phyloP scores from a whole-genome alignment of 83 land plant genomes.

The Larix sibirica region DNA sequence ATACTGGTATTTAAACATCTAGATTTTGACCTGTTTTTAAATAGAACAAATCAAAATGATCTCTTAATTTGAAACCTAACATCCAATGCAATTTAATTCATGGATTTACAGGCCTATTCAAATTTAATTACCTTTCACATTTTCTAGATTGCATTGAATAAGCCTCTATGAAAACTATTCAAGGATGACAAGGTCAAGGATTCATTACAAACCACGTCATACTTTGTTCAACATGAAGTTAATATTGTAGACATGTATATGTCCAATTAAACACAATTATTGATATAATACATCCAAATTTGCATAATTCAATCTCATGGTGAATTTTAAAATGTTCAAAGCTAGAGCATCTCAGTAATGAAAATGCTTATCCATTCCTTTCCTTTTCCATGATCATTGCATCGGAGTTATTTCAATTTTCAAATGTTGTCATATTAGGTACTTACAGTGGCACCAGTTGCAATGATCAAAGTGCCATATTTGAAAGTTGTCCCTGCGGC shows the following conservation, averaged over 20 bases:
- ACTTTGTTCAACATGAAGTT: neutral
- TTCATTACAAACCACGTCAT: neutral
- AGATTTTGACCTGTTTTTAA: no score
- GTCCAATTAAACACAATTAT: neutral
- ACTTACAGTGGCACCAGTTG: slow-evolving; percentile 93
- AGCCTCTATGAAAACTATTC: no score
- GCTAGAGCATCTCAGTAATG: no score
- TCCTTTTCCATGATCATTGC: neutral
- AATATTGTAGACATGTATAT: neutral
- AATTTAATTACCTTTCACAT: no score
- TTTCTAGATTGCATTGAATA: no score
- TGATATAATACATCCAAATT: neutral
- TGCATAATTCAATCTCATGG: neutral
- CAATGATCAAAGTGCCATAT: slow-evolving; percentile 71
- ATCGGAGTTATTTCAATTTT: neutral
- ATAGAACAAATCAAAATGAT: no score
- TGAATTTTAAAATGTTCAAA: no score
- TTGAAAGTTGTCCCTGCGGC: slow-evolving; percentile 64
- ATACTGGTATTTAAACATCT: no score
- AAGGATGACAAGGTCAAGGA: no score
- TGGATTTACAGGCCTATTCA: no score
- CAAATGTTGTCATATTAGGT: neutral
- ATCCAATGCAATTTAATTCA: no score
- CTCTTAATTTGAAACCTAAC: no score
- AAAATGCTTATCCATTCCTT: neutral